phyloP scores from a whole-genome alignment of 2,329 filamentous ascomycete genomes.

The Colletotrichum siamense region DNA sequence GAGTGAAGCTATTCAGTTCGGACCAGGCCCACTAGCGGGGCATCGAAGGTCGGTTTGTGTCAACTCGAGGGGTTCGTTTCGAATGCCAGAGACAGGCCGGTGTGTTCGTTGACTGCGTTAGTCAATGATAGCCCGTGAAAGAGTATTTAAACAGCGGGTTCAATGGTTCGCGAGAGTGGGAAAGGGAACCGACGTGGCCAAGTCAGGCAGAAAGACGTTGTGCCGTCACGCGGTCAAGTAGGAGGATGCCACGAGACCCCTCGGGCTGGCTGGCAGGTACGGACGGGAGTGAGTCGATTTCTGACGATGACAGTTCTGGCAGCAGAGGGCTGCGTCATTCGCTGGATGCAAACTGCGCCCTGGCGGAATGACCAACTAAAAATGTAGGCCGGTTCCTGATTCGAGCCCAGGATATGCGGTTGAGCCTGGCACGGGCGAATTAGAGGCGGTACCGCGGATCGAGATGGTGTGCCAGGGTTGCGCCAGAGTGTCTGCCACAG shows the following conservation, averaged over 20 bases:
- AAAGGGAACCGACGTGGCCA: background rate
- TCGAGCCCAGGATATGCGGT: slow-evolving; percentile 18
- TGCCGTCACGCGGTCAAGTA: slow-evolving; percentile 25
- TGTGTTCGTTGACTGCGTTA: background rate
- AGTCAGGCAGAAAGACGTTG: slow-evolving; percentile 5
- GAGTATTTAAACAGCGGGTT: background rate
- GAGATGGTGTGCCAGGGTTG: slow-evolving; percentile 18
- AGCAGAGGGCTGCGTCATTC: slow-evolving; percentile 19
- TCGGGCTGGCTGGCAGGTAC: slow-evolving; percentile 6
- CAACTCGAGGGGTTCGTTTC: background rate
- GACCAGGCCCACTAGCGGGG: slow-evolving; percentile 15
- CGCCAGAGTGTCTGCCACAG: slow-evolving; percentile 11
- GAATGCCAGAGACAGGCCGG: background rate
- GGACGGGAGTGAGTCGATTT: slow-evolving; percentile 15
- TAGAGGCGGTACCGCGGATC: background rate
- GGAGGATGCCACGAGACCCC: slow-evolving; percentile 24
- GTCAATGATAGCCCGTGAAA: background rate
- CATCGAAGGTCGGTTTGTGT: background rate
- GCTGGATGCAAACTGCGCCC: slow-evolving; percentile 18
- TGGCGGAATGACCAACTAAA: slow-evolving; percentile 20
- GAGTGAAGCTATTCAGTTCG: background rate
- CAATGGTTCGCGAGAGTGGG: background rate
- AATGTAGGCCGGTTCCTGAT: slow-evolving; percentile 19
- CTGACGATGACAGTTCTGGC: slow-evolving; percentile 19
- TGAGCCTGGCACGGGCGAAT: slow-evolving; percentile 1